Evolutionary conservation across 2,329 filamentous ascomycete genomes (phyloP).

Genomic region (Polychaeton citri): DNA sequence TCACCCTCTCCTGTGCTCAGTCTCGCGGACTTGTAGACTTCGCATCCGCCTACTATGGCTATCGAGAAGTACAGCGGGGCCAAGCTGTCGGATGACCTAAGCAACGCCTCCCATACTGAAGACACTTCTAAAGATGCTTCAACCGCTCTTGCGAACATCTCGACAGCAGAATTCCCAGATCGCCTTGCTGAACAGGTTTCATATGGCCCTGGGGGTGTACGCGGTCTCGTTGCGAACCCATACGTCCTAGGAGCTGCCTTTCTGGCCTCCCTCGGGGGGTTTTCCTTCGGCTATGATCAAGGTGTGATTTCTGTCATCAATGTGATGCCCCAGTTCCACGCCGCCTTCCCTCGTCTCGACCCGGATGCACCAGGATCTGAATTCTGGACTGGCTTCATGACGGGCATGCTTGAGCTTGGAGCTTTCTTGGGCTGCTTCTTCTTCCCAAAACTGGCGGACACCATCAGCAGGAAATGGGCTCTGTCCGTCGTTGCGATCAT

Average conservation of each 20-base stretch:
- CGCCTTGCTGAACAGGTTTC: too few species aligned
- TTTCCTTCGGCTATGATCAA: constrained; percentile 32
- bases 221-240: too few species aligned
- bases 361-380: constrained; percentile 11
- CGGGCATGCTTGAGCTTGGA: constrained; percentile 30
- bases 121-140: too few species aligned
- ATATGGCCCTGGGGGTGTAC: too few species aligned
- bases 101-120: too few species aligned
- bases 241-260: constrained; percentile 33
- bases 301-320: constrained; percentile 27
- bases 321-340: constrained; percentile 32
- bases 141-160: too few species aligned
- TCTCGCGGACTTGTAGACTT: too few species aligned
- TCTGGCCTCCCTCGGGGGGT: constrained; percentile 27
- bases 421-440: constrained; percentile 23
- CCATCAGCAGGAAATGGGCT: constrained; percentile 30
- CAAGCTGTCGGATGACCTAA: too few species aligned
- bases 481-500: constrained; percentile 26
- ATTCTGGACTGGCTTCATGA: constrained; percentile 29
- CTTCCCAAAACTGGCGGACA: constrained; percentile 26
- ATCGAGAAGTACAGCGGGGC: too few species aligned
- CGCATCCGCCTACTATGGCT: too few species aligned
- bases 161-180: too few species aligned
- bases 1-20: too few species aligned
- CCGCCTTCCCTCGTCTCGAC: constrained; percentile 23